phyloP scores from a whole-genome alignment of 148 eudicot species.

The Chenopodium formosanum region DNA sequence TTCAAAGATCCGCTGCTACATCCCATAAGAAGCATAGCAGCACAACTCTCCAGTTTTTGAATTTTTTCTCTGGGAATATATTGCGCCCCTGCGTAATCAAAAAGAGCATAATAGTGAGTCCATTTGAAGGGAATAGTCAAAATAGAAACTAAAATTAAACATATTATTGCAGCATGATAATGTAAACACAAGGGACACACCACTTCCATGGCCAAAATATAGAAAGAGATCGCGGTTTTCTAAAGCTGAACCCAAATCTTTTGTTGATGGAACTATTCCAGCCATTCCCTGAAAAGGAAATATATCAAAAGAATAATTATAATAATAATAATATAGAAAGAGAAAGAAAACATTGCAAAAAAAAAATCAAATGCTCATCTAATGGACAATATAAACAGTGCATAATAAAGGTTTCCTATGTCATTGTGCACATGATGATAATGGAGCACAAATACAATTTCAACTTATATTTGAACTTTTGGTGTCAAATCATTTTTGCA shows the following conservation, averaged over 20 bases:
- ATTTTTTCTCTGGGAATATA: too few species aligned
- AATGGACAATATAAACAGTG: neutral
- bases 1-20: conserved; percentile 82
- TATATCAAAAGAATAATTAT: too few species aligned
- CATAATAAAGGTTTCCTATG: neutral
- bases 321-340: neutral
- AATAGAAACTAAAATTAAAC: neutral
- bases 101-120: neutral
- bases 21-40: conserved; percentile 82
- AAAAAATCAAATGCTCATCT: neutral
- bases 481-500: neutral
- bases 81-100: neutral
- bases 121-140: neutral
- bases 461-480: neutral
- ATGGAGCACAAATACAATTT: neutral
- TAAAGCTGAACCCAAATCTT: conserved; percentile 67
- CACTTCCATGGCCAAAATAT: conserved; percentile 96
- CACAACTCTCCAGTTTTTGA: conserved; percentile 1
- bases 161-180: neutral
- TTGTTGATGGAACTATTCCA: conserved; percentile 65
- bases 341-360: neutral
- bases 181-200: conserved; percentile 34
- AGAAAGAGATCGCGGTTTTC: conserved; percentile 74
- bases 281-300: conserved; percentile 59
- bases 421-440: neutral